phyloP scores from a whole-genome alignment of 2,329 filamentous ascomycete species.

The Lachnellula arida region DNA sequence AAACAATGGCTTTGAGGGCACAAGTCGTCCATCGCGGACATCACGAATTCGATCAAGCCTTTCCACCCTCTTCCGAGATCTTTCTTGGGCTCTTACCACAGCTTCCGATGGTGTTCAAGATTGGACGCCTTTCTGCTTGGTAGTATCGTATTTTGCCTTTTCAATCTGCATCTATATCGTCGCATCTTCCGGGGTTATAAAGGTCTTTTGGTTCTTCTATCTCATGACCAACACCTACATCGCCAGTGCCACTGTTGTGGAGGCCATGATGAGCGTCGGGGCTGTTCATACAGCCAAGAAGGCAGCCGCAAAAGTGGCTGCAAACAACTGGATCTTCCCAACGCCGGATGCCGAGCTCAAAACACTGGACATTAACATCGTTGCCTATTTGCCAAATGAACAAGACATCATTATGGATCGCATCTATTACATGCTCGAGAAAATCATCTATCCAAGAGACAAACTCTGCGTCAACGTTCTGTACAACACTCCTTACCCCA shows the following conservation, averaged over 20 bases:
- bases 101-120: slow-evolving; percentile 28
- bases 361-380: slow-evolving; percentile 43
- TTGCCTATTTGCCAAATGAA: slow-evolving; percentile 48
- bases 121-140: slow-evolving; percentile 39
- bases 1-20: neutral
- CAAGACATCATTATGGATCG: slow-evolving; percentile 46
- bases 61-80: neutral
- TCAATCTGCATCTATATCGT: slow-evolving; percentile 40
- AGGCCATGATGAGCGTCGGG: slow-evolving; percentile 37
- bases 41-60: neutral
- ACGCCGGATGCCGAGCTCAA: slow-evolving; percentile 38
- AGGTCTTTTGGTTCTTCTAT: slow-evolving; percentile 42
- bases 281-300: slow-evolving; percentile 35
- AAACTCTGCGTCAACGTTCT: slow-evolving; percentile 44
- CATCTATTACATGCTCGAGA: slow-evolving; percentile 41
- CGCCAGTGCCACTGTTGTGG: slow-evolving; percentile 38
- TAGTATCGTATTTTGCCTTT: slow-evolving; percentile 39
- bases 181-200: slow-evolving; percentile 32
- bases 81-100: neutral
- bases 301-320: slow-evolving; percentile 34
- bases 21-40: neutral
- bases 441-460: slow-evolving; percentile 41
- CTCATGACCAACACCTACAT: slow-evolving; percentile 41
- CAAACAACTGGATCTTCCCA: slow-evolving; percentile 38
- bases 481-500: slow-evolving; percentile 44